Evolutionary conservation across 2,329 filamentous ascomycete species (phyloP).

Genomic region (Aspergillus costaricaensis): DNA sequence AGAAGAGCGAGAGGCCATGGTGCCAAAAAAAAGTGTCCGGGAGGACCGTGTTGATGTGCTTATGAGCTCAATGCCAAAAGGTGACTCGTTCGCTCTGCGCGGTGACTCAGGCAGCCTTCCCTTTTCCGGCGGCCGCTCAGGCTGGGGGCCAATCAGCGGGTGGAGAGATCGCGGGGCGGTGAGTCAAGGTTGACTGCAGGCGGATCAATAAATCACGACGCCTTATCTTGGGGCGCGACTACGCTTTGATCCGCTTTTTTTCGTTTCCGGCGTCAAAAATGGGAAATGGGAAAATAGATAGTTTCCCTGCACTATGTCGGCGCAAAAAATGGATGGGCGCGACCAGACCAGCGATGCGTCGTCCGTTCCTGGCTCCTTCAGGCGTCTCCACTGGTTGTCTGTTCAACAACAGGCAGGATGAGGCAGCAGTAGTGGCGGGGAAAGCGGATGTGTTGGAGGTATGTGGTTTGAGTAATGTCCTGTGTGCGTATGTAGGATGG

Average conservation of each 20-base stretch:
- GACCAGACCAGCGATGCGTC: neutral
- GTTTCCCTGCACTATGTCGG: neutral
- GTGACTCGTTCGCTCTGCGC: constrained; percentile 33
- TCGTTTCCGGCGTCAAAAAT: constrained; percentile 1
- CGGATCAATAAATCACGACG: constrained; percentile 13
- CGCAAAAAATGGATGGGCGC: neutral
- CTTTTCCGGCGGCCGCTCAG: constrained; percentile 19
- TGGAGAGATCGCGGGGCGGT: constrained; percentile 28
- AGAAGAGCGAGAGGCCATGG: constrained; percentile 26
- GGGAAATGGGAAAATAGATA: neutral
- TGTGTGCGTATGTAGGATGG: constrained; percentile 6
- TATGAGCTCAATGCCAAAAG: constrained; percentile 26
- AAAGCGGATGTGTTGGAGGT: constrained; percentile 5
- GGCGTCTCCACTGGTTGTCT: neutral
- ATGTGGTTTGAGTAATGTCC: constrained; percentile 6
- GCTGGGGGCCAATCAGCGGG: constrained; percentile 29
- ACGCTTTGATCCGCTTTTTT: neutral
- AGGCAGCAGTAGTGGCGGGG: constrained; percentile 8
- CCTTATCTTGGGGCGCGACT: constrained; percentile 15
- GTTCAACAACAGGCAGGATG: neutral
- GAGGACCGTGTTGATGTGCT: constrained; percentile 25
- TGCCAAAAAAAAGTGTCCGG: constrained; percentile 17
- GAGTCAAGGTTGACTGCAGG: constrained; percentile 21
- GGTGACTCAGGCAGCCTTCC: constrained; percentile 34
- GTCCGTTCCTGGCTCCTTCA: neutral